Evolutionary conservation across 306 rosid genomes (phyloP), one percentile per base, ranked within the genome.

Genomic region (Sesbania bispinosa): DNA sequence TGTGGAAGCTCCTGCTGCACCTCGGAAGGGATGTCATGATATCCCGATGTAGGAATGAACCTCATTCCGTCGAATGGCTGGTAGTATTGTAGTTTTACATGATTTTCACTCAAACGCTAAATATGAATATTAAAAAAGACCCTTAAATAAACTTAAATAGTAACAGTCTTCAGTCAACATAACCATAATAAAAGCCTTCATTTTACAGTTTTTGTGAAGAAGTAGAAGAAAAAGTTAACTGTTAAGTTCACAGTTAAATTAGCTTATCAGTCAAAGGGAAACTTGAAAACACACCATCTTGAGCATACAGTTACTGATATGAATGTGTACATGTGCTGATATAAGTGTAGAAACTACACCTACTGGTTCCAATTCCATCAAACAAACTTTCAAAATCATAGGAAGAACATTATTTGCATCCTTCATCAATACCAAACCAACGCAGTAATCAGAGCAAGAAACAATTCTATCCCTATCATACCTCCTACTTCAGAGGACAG

Each of bases 401-500:
- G 57, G 29, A 52, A 27, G 38, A 58, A 24, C 51, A 57, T 52
- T 62, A 65, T n/a, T 23, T 62, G 47, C 52, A 48, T 23, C 46
- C 59, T 38, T 47, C 50, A 45, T 43, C 67, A 27, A 41, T 38
- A 30, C 76, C 65, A 61, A n/a, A 59, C 52, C 55, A 54, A n/a
- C 55, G 35, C 61, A 62, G 43, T 42, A 66, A 33, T 23, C 18
- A 65, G 62, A 32, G 41, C 15, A 75, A 45, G 39, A 54, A 46
- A 46, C 52, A 63, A 71, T 51, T 62, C 16, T 23, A 35, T 38
- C 61, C 11, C 29, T 18, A 23, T 13, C 30, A 30, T 24, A 30
- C 38, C 27, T 45, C 51, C 15, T 6, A 18, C 26, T 47, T 13
- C 55, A 62, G 38, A 51, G 42, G 38, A 68, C n/a, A 14, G 27